Percentiles rank a stretch among this genome's conserved stretches.
Evolutionary conservation across 805 yeast species (phyloP).

Genomic region (Yamadazyma sp.): DNA sequence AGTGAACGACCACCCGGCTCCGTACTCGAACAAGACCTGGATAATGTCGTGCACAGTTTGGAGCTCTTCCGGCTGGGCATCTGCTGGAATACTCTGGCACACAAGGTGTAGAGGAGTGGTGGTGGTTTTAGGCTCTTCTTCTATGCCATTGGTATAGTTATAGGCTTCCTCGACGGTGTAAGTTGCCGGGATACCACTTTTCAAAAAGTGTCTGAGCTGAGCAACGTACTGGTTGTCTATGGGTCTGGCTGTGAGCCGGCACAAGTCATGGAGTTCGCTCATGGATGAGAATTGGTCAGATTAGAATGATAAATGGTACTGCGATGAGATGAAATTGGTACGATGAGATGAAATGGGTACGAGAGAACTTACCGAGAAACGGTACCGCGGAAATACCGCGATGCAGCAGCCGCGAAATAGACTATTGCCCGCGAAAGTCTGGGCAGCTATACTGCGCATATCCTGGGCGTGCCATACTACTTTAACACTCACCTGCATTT

Average conservation of each 20-base stretch:
- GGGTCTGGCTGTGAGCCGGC: constrained; percentile 51
- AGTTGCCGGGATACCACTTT: constrained; percentile 76
- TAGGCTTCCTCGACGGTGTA: constrained; percentile 77
- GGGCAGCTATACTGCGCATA: too few species aligned
- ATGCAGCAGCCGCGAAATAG: too few species aligned
- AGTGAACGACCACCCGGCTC: constrained; percentile 88
- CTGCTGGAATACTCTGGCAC: constrained; percentile 53
- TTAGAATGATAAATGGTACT: too few species aligned
- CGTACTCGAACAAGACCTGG: constrained; percentile 68
- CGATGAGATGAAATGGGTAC: too few species aligned
- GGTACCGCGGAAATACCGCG: too few species aligned
- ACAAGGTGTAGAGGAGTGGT: constrained; percentile 81
- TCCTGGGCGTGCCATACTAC: too few species aligned
- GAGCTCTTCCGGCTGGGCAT: constrained; percentile 43
- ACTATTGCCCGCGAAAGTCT: too few species aligned
- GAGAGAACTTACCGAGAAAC: too few species aligned
- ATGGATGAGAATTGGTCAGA: constrained; percentile 40
- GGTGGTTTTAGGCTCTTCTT: constrained; percentile 48
- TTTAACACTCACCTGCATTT: too few species aligned
- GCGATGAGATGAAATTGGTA: constrained; percentile 9
- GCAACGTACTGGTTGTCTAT: constrained; percentile 45
- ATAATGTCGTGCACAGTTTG: constrained; percentile 53
- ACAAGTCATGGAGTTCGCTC: constrained; percentile 74
- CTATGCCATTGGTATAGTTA: constrained; percentile 48
- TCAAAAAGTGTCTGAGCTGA: constrained; percentile 46